A percentile compares a stretch with the other conserved stretches of the same genome.
phyloP scores from a whole-genome alignment of 306 rosid species.

The Pyrus betulifolia region DNA sequence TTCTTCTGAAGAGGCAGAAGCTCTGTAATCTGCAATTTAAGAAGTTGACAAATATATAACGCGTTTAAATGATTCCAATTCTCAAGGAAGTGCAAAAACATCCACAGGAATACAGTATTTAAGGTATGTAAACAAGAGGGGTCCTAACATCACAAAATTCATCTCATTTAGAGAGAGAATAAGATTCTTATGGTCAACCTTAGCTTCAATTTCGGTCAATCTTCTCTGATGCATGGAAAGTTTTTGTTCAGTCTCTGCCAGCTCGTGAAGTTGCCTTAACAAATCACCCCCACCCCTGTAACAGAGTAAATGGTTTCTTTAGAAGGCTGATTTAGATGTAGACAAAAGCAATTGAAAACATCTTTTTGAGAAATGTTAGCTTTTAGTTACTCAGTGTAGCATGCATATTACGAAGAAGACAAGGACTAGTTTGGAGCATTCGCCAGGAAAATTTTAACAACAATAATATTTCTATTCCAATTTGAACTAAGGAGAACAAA shows the following conservation, averaged over 20 bases:
- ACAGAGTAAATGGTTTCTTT: conserved; percentile 17
- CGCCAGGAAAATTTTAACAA: not conserved
- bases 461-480: conserved; percentile 2
- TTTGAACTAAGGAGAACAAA: conserved; percentile 10
- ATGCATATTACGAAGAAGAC: not conserved
- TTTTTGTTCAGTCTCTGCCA: conserved; percentile 67
- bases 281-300: conserved; percentile 86
- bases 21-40: conserved; percentile 55
- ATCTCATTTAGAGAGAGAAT: not conserved
- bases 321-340: conserved; percentile 12
- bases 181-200: conserved; percentile 40
- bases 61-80: not conserved
- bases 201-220: conserved; percentile 57
- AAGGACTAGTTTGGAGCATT: not conserved
- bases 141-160: not conserved
- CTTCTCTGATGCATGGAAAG: conserved; percentile 60
- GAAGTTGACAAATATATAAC: conserved; percentile 2
- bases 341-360: conserved; percentile 7
- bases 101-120: not conserved
- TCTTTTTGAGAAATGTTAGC: not conserved
- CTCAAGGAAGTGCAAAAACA: not conserved
- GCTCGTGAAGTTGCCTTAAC: conserved; percentile 68
- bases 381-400: not conserved
- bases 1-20: conserved; percentile 75
- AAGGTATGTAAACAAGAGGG: not conserved